A percentile compares a stretch with the other conserved stretches of the same genome.
These are phyloP conservation scores for Chondrus crispus DNA, from an alignment of 23 red algal species.

Conservation along the genomic window DNA sequence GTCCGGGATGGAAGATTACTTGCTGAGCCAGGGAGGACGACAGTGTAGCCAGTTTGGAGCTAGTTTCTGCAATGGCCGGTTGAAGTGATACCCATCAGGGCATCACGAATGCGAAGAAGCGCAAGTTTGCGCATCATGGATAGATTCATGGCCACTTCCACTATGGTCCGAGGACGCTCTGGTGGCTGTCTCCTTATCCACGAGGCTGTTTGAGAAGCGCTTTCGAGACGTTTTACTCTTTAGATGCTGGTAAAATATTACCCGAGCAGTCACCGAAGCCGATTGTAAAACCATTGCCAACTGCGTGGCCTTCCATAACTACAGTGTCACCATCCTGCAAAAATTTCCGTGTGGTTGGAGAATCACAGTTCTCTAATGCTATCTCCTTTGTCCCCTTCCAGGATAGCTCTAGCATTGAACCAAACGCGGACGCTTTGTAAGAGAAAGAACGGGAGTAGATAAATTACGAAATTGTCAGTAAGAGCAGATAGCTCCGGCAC, in stretches of 20 bases:
- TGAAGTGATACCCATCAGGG: too few relatives aligned
- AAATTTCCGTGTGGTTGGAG: constrained; percentile 27
- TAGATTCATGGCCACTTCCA: too few relatives aligned
- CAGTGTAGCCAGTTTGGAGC: too few relatives aligned
- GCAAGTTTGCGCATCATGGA: too few relatives aligned
- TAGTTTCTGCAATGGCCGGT: too few relatives aligned
- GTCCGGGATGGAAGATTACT: too few relatives aligned
- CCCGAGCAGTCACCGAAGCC: constrained; percentile 51
- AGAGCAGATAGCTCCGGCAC: neutral
- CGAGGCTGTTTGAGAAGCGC: too few relatives aligned
- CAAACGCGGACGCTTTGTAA: neutral
- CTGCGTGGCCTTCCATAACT: constrained; percentile 16
- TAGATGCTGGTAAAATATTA: constrained; percentile 18
- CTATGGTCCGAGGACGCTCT: too few relatives aligned
- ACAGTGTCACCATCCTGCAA: constrained; percentile 75
- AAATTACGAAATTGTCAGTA: neutral
- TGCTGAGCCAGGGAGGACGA: too few relatives aligned
- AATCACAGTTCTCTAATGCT: neutral
- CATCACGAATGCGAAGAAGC: too few relatives aligned
- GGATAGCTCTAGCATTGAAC: constrained; percentile 57
- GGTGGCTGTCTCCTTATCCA: too few relatives aligned
- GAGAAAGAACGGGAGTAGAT: neutral
- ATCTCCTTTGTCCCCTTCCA: constrained; percentile 69
- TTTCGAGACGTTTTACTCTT: too few relatives aligned
- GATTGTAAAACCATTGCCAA: constrained; percentile 3